Evolutionary conservation across 176 grass and related monocot species (phyloP).

Genomic region (Eragrostis curvula): DNA sequence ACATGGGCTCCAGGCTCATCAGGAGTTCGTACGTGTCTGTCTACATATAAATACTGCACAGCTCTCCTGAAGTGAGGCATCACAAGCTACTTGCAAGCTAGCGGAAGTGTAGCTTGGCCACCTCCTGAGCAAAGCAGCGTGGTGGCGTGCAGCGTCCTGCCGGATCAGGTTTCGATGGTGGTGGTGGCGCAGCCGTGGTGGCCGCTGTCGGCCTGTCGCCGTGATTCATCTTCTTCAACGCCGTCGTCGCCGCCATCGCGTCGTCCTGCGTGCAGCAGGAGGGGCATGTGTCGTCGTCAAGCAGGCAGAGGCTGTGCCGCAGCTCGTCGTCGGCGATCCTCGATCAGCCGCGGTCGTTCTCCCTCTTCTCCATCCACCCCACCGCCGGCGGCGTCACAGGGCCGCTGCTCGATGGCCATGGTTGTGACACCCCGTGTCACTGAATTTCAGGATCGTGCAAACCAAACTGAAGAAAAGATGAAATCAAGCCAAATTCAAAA

Average conservation of each 20-base stretch:
- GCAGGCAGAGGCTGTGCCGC: slow-evolving; percentile 31
- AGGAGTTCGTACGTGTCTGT: not conserved
- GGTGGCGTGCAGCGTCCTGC: too few species aligned
- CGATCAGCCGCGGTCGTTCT: slow-evolving; percentile 29
- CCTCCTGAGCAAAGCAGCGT: too few species aligned
- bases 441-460: too few species aligned
- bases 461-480: too few species aligned
- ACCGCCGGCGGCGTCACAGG: not conserved
- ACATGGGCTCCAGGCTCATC: not conserved
- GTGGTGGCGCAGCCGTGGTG: not conserved
- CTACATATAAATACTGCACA: not conserved
- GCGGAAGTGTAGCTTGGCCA: not conserved
- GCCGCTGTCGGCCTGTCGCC: slow-evolving; percentile 17
- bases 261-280: not conserved
- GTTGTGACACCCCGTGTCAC: too few species aligned
- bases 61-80: not conserved
- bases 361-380: slow-evolving; percentile 14
- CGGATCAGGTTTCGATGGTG: not conserved
- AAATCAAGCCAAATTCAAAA: too few species aligned
- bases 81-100: not conserved
- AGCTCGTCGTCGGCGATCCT: slow-evolving; percentile 39
- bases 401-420: not conserved
- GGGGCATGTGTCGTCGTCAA: not conserved
- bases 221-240: slow-evolving; percentile 49
- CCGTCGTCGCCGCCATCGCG: slow-evolving; percentile 37